Percentiles rank a stretch among this genome's conserved stretches.
Evolutionary conservation across 1,284 basidiomycete genomes (phyloP).

Genomic region (Ceratorhiza oryzae-sativae): DNA sequence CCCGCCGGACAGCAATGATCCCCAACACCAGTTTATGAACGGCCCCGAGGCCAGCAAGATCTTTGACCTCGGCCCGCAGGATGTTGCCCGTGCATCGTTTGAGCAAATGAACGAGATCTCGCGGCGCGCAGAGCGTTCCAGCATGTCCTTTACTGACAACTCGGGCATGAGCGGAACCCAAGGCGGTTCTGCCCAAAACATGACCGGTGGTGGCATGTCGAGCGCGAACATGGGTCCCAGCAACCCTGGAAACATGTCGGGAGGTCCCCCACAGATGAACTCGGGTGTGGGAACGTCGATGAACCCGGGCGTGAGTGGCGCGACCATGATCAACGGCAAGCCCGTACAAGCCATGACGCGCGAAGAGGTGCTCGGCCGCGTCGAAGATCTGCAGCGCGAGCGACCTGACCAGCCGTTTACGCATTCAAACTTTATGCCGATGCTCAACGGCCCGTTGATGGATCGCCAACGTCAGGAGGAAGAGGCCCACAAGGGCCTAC

Average conservation of each 20-base stretch:
- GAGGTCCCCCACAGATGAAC: background rate
- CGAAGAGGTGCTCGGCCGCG: conserved; percentile 60
- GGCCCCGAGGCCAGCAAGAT: conserved; percentile 36
- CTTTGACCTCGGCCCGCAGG: conserved; percentile 61
- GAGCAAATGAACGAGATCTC: conserved; percentile 79
- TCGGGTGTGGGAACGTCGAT: background rate
- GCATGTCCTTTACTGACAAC: conserved; percentile 52
- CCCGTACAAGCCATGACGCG: conserved; percentile 47
- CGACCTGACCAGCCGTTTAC: conserved; percentile 48
- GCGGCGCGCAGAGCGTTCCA: conserved; percentile 59
- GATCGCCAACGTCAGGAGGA: conserved; percentile 44
- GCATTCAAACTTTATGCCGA: conserved; percentile 33
- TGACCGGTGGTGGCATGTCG: background rate
- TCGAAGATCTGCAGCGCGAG: conserved; percentile 59
- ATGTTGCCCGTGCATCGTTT: conserved; percentile 67
- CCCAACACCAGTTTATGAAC: conserved; percentile 29
- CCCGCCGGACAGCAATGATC: conserved; percentile 1
- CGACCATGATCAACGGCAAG: conserved; percentile 23
- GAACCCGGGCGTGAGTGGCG: background rate
- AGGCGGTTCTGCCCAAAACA: background rate
- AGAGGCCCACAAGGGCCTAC: conserved; percentile 65
- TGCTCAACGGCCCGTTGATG: conserved; percentile 44
- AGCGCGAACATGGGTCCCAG: background rate
- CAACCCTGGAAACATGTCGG: background rate
- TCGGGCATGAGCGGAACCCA: conserved; percentile 2